Conservation (phyloP, 345 rosid genomes). For the Cochlearia excelsa region DNA sequence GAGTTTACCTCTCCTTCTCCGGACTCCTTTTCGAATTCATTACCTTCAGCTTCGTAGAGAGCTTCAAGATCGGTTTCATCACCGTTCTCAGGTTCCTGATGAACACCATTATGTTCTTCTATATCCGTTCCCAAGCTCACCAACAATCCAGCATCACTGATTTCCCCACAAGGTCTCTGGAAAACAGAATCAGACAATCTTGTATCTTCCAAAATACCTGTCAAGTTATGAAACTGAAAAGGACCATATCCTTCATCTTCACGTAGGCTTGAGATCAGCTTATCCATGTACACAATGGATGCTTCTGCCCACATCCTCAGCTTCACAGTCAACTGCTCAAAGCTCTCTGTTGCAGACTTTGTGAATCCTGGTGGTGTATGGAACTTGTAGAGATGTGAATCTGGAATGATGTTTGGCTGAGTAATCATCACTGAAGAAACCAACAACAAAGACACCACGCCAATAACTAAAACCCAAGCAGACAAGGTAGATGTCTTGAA, state of each 20-base stretch:
- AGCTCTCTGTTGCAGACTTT: slow-evolving; percentile 19
- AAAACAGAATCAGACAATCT: slow-evolving; percentile 32
- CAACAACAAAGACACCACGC: slow-evolving; percentile 39
- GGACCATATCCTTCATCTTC: slow-evolving; percentile 19
- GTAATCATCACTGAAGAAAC: slow-evolving; percentile 19
- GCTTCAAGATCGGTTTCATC: slow-evolving; percentile 15
- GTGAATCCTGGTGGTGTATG: slow-evolving; percentile 8
- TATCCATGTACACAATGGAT: slow-evolving; percentile 24
- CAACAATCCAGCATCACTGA: slow-evolving; percentile 11
- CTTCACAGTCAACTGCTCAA: slow-evolving; percentile 31
- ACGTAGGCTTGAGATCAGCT: slow-evolving; percentile 27
- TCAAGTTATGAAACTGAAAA: slow-evolving; percentile 29
- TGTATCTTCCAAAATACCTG: slow-evolving; percentile 12
- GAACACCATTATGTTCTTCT: slow-evolving; percentile 16
- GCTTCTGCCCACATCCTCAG: slow-evolving; percentile 29
- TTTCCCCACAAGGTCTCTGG: slow-evolving; percentile 21
- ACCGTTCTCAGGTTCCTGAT: slow-evolving; percentile 2
- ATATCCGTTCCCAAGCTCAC: slow-evolving; percentile 11
- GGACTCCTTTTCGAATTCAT: slow-evolving; percentile 12
- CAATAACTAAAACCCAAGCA: slow-evolving; percentile 43
- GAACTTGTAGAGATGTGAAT: slow-evolving; percentile 7
- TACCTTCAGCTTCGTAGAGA: slow-evolving; percentile 7
- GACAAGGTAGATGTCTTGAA: slow-evolving; percentile 44
- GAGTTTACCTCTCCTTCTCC: slow-evolving; percentile 16
- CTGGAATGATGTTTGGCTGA: background rate